phyloP scores from a whole-genome alignment of 352 stramenopile genomes.

The Phytophthora litchii region DNA sequence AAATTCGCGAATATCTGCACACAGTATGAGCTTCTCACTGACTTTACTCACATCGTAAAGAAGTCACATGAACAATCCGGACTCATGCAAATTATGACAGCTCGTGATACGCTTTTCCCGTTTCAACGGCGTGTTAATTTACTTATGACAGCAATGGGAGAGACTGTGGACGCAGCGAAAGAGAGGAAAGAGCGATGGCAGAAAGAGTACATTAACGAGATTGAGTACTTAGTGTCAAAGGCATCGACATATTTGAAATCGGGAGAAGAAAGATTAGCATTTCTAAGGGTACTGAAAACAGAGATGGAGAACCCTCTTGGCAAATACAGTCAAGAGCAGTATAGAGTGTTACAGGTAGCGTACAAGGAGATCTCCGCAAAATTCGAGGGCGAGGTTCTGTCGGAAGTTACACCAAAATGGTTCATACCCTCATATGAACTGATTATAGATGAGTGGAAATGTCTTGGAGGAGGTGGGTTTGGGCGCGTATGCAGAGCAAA shows the following conservation, averaged over 20 bases:
- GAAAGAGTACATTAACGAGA: not conserved
- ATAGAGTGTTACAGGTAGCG: too few species aligned
- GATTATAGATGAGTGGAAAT: constrained; percentile 8
- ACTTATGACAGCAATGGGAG: not conserved
- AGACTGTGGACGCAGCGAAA: not conserved
- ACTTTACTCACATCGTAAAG: constrained; percentile 6
- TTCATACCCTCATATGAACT: constrained; percentile 21
- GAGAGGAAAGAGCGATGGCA: not conserved
- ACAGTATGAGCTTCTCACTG: not conserved
- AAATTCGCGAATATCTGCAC: not conserved
- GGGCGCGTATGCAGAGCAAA: constrained; percentile 14
- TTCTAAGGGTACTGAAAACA: not conserved
- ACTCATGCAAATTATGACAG: constrained; percentile 6
- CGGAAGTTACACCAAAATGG: constrained; percentile 5
- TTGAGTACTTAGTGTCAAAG: not conserved
- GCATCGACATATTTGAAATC: constrained; percentile 9
- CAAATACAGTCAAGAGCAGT: constrained; percentile 3
- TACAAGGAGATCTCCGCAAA: too few species aligned
- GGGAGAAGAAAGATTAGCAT: not conserved
- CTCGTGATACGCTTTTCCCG: constrained; percentile 1
- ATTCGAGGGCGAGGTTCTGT: not conserved
- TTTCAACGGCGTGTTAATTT: constrained; percentile 9
- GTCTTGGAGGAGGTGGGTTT: constrained; percentile 7
- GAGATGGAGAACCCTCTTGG: constrained; percentile 1
- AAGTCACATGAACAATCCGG: constrained; percentile 7